A percentile compares a stretch with the other conserved stretches of the same genome.
phyloP scores from a whole-genome alignment of 108 stramenopile species.

The Parmales sp. region DNA sequence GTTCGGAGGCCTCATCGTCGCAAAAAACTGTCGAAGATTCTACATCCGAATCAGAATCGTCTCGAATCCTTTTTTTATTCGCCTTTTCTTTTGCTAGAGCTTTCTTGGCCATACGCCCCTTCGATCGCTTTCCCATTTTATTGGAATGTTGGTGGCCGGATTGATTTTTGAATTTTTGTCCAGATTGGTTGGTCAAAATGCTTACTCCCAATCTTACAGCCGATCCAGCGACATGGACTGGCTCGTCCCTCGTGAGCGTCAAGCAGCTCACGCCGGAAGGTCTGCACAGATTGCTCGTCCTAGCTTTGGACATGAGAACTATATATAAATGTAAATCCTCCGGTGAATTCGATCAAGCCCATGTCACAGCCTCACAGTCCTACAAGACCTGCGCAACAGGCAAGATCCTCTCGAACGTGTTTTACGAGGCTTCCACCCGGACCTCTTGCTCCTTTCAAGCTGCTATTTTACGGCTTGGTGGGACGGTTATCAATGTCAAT shows the following conservation, averaged over 20 bases:
- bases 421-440: conserved; percentile 92
- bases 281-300: conserved; percentile 32
- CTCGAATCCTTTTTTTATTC: no score
- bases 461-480: conserved; percentile 86
- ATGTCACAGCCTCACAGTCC: conserved; percentile 38
- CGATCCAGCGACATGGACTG: conserved; percentile 42
- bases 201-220: conserved; percentile 29
- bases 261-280: conserved; percentile 48
- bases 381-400: conserved; percentile 37
- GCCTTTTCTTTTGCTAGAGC: no score
- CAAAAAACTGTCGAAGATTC: no score
- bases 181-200: no score
- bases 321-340: no score
- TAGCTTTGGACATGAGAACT: conserved; percentile 39
- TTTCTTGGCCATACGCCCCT: no score
- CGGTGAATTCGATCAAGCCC: no score
- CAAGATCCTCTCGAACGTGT: conserved; percentile 62
- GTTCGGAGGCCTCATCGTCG: no score
- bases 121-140: no score
- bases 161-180: no score
- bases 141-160: no score
- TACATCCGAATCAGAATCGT: no score
- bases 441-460: conserved; percentile 91
- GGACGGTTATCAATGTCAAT: conserved; percentile 65
- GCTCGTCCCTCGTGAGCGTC: conserved; percentile 42